Base-by-base conservation (phyloP, 495 filamentous ascomycete species). In the Aspergillus asperescens region DNA sequence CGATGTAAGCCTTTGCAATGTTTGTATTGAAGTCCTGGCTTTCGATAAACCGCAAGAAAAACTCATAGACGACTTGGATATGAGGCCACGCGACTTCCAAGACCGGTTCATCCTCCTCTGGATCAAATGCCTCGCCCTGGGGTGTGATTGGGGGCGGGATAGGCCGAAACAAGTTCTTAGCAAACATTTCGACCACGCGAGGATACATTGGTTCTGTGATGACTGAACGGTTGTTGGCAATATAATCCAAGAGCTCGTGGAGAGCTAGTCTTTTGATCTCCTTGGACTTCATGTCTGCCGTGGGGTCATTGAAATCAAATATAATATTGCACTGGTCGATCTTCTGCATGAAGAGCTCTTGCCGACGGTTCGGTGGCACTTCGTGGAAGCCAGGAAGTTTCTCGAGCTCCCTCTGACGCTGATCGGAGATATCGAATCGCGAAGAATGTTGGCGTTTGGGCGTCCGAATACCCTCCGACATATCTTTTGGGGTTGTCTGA, bases 11-110 rank as follows among this genome's bases (percentile, higher is more conserved):
- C 68, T 99, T 99, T n/a, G 94, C 93, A 59, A 96, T 95, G 68
- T 99, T 99, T 28, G 93, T 99, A 71, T 99, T 99, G 82, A 99
- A 99, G 65, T 99, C 93, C 68, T 96, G 94, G 68, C 93, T 99
- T 64, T 99, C 93, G 61, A 99, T 99, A 72, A 97, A 99, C 41
- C 93, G 76, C 49, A 99, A 77, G 76, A 99, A 99, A 75, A 99
- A 99, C 69, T 99, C 93, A 63, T 99, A 99, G 23, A 99, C 94
- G 29, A 97, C 94, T 68, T 99, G 93, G 47, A 99, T 99, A 66
- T 99, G 93, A 10, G 93, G 93, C 93, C 93, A 99, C 9, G 93
- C 94, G 12, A 99, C 94, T 73, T 99, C 93, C 51, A 99, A 76
- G 7, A 99, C 93, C 10, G 93, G 93, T 59, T 99, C 93, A 61